Conservation (phyloP, 1,284 basidiomycete species). For the Rhodotorula sp. region DNA sequence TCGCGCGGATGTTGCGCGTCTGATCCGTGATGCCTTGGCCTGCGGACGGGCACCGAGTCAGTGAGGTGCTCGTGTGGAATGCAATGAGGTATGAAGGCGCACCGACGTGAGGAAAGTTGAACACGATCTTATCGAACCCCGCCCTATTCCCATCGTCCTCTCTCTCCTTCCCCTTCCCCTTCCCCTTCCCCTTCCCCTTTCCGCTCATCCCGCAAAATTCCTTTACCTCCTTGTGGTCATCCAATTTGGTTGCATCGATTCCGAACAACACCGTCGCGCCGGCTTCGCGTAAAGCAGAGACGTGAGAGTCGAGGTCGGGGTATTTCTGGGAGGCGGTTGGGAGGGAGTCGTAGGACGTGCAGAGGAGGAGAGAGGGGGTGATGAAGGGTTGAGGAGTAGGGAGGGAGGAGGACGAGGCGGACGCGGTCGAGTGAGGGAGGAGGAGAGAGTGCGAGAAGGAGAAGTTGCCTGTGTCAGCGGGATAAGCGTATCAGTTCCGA, state of each 20-base stretch:
- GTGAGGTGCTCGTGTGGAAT: background rate
- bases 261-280: conserved; percentile 76
- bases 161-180: background rate
- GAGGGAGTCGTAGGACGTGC: conserved; percentile 84
- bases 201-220: conserved; percentile 26
- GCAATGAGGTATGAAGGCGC: conserved; percentile 40
- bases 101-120: conserved; percentile 98
- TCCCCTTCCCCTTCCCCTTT: conserved; percentile 18
- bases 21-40: conserved; percentile 92
- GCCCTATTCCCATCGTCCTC: conserved; percentile 41
- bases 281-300: conserved; percentile 55
- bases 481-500: background rate
- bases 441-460: conserved; percentile 81
- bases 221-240: conserved; percentile 63
- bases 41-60: conserved; percentile 48
- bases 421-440: conserved; percentile 25
- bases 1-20: conserved; percentile 86
- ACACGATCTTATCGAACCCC: conserved; percentile 76
- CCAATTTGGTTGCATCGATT: conserved; percentile 75
- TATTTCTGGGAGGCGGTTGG: conserved; percentile 78
- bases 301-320: conserved; percentile 62
- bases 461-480: conserved; percentile 65
- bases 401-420: background rate
- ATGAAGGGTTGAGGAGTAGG: conserved; percentile 54
- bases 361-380: conserved; percentile 63